These are phyloP conservation scores for Onygenales sp. DNA, from an alignment of 2,329 filamentous ascomycete genomes.

Conservation along the genomic window DNA sequence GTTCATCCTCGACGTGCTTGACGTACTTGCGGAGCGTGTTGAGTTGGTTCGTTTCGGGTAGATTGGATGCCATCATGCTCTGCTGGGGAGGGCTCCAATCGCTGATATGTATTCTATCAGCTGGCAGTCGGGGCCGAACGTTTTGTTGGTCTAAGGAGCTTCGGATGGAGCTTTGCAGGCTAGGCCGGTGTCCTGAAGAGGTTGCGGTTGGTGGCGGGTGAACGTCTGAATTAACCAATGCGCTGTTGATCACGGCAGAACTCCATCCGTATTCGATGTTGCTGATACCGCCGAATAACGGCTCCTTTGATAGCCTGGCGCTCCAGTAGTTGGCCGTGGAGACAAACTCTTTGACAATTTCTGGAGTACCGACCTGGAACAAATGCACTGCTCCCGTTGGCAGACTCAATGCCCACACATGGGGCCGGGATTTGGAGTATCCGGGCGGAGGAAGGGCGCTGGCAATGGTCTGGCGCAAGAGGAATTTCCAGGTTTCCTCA, in stretches of 20 bases:
- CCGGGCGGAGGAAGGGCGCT: slow-evolving; percentile 82
- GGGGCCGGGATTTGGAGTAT: slow-evolving; percentile 79
- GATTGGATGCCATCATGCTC: slow-evolving; percentile 74
- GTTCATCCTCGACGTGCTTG: slow-evolving; percentile 71
- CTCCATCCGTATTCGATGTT: slow-evolving; percentile 98
- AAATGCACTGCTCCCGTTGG: slow-evolving; percentile 90
- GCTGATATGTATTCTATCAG: slow-evolving; percentile 72
- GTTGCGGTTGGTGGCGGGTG: slow-evolving; percentile 21
- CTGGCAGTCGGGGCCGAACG: slow-evolving; percentile 61
- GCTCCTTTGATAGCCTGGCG: slow-evolving; percentile 85
- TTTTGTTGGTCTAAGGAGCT: slow-evolving; percentile 58
- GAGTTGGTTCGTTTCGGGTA: slow-evolving; percentile 74
- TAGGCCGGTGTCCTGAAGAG: slow-evolving; percentile 32
- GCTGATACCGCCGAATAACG: slow-evolving; percentile 82
- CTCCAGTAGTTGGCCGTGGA: slow-evolving; percentile 96
- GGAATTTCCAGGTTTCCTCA: slow-evolving; percentile 77
- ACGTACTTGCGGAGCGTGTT: slow-evolving; percentile 69
- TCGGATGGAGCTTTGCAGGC: slow-evolving; percentile 53
- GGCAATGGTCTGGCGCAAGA: slow-evolving; percentile 82
- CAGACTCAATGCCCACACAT: slow-evolving; percentile 89
- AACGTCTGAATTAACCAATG: slow-evolving; percentile 50
- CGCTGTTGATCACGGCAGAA: slow-evolving; percentile 69
- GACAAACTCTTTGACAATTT: slow-evolving; percentile 92
- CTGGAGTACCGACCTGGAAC: slow-evolving; percentile 94
- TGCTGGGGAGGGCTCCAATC: slow-evolving; percentile 87